These are phyloP conservation scores for Aspergillus ochraceus DNA, from an alignment of 2,329 filamentous ascomycete species.

Conservation along the genomic window DNA sequence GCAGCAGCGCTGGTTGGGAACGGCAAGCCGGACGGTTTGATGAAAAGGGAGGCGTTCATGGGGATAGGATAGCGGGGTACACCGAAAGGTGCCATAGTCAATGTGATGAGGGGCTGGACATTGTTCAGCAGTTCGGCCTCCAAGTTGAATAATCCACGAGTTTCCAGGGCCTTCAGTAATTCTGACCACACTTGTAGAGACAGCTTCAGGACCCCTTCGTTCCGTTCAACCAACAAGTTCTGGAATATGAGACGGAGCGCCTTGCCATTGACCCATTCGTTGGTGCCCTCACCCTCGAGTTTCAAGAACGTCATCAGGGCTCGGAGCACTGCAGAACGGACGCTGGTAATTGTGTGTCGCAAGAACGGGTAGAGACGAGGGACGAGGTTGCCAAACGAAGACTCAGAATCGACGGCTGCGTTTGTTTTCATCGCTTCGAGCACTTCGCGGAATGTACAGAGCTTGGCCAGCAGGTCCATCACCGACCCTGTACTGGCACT, in stretches of 20 bases:
- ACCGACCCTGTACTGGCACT: constrained; percentile 97
- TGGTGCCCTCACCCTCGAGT: constrained; percentile 74
- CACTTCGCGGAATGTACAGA: constrained; percentile 92
- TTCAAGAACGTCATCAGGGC: constrained; percentile 90
- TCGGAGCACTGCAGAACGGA: constrained; percentile 88
- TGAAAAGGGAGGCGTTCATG: constrained; percentile 86
- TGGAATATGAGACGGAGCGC: constrained; percentile 89
- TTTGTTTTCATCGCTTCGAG: constrained; percentile 91
- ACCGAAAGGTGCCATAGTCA: constrained; percentile 88
- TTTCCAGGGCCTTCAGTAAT: constrained; percentile 67
- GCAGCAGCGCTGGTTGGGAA: constrained; percentile 57
- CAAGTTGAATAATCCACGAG: constrained; percentile 62
- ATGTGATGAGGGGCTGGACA: constrained; percentile 75
- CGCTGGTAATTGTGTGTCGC: constrained; percentile 93
- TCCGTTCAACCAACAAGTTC: constrained; percentile 90
- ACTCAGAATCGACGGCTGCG: constrained; percentile 76
- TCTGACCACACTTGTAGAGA: constrained; percentile 87
- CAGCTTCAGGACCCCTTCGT: constrained; percentile 75
- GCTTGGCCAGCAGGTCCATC: constrained; percentile 94
- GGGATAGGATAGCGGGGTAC: constrained; percentile 86
- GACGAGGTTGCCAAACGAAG: constrained; percentile 89
- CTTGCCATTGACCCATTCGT: constrained; percentile 89
- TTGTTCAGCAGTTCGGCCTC: constrained; percentile 72
- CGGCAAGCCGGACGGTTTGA: constrained; percentile 86
- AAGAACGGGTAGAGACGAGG: constrained; percentile 94